Percentiles rank a stretch among this genome's conserved stretches.
phyloP scores from a whole-genome alignment of 192 early-diverging fungal genomes.

The Irineochytrium annulatum region DNA sequence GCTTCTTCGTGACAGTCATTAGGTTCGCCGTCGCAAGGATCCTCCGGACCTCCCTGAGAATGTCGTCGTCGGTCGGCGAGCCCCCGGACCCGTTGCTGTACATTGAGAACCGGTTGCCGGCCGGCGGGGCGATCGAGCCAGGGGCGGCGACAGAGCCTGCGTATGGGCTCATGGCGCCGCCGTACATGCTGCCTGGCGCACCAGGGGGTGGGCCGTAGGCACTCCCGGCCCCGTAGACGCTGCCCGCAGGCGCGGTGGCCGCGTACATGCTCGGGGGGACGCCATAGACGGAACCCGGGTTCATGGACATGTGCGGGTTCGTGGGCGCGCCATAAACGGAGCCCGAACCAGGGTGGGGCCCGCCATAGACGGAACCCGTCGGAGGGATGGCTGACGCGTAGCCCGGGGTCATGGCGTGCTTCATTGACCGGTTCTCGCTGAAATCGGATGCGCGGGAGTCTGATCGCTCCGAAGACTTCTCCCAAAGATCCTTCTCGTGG shows the following conservation, averaged over 20 bases:
- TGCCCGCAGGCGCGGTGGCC: not conserved
- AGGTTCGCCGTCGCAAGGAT: conserved; percentile 83
- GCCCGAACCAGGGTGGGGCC: not conserved
- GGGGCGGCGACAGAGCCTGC: no score
- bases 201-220: not conserved
- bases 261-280: conserved; percentile 7
- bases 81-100: conserved; percentile 1
- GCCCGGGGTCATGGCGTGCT: not conserved
- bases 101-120: conserved; percentile 1
- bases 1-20: conserved; percentile 99
- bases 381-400: conserved; percentile 6
- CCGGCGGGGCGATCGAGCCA: not conserved
- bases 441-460: conserved; percentile 29
- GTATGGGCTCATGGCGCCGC: not conserved
- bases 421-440: conserved; percentile 15
- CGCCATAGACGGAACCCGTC: conserved; percentile 20
- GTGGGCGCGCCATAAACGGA: conserved; percentile 22
- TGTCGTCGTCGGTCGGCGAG: conserved; percentile 35
- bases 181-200: not conserved
- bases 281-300: conserved; percentile 15
- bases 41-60: conserved; percentile 43
- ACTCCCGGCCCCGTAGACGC: not conserved
- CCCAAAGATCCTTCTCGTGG: conserved; percentile 46
- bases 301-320: not conserved
- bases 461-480: conserved; percentile 31